phyloP scores from a whole-genome alignment of 192 early-diverging fungal genomes.

The Rhizophagus prolifer region DNA sequence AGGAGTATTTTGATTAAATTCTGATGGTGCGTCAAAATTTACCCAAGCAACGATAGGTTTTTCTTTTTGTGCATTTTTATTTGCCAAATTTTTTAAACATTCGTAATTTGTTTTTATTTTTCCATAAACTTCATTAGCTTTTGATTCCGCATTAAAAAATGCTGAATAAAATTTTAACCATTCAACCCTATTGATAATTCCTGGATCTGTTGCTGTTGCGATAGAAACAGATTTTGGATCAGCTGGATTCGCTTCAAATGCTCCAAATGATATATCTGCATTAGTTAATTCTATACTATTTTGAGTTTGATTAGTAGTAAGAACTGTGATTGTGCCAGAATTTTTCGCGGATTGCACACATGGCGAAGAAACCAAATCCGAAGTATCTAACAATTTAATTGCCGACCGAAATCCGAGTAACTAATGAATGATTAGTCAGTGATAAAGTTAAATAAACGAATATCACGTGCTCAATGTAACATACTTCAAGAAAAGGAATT shows the following conservation, averaged over 20 bases:
- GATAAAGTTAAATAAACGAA: background rate
- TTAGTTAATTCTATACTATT: conserved; percentile 47
- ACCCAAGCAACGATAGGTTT: conserved; percentile 67
- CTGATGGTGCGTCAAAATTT: conserved; percentile 52
- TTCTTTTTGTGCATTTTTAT: background rate
- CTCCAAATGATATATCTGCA: conserved; percentile 50
- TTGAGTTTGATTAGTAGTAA: conserved; percentile 48
- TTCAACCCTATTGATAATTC: conserved; percentile 51
- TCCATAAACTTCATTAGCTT: conserved; percentile 46
- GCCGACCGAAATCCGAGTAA: background rate
- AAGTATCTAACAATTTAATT: background rate
- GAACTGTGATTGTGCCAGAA: conserved; percentile 23
- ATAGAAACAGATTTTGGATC: conserved; percentile 49
- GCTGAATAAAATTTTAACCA: conserved; percentile 61
- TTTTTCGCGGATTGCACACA: conserved; percentile 46
- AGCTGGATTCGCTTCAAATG: conserved; percentile 37
- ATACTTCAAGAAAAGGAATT: conserved; percentile 50
- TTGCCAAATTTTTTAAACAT: conserved; percentile 46
- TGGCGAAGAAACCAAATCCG: conserved; percentile 43
- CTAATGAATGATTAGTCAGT: background rate
- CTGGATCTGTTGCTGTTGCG: conserved; percentile 49
- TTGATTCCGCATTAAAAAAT: conserved; percentile 65
- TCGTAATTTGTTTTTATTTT: conserved; percentile 60
- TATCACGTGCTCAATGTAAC: background rate
- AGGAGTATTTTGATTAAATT: conserved; percentile 69